Percentiles rank a stretch among this genome's conserved stretches.
Evolutionary conservation across 1,139 yeast species (phyloP).

Genomic region (Hansenula lynferdii): DNA sequence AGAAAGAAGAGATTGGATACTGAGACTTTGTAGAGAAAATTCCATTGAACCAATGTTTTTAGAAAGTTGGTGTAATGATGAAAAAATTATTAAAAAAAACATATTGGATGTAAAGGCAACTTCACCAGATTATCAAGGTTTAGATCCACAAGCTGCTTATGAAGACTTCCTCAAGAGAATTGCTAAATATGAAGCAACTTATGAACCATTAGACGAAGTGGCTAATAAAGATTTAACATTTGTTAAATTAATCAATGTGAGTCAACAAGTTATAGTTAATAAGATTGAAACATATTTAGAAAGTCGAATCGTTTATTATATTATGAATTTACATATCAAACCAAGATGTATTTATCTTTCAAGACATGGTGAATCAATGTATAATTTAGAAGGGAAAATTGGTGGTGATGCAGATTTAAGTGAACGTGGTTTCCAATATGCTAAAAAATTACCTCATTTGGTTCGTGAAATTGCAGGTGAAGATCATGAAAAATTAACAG

Average conservation of each 20-base stretch:
- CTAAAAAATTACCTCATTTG: conserved; percentile 74
- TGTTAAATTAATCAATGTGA: conserved; percentile 82
- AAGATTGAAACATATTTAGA: conserved; percentile 85
- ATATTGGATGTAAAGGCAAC: conserved; percentile 81
- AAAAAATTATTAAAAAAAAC: conserved; percentile 71
- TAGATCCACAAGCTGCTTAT: conserved; percentile 68
- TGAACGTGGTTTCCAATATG: conserved; percentile 82
- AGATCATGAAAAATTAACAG: conserved; percentile 69
- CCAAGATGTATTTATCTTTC: conserved; percentile 91
- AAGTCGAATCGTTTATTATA: conserved; percentile 89
- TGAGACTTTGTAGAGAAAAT: conserved; percentile 57
- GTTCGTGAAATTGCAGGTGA: conserved; percentile 76
- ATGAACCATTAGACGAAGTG: conserved; percentile 62
- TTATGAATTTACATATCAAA: conserved; percentile 91
- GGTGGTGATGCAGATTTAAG: conserved; percentile 94
- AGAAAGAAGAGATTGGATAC: conserved; percentile 62
- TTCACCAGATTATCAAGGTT: conserved; percentile 79
- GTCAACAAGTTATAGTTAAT: conserved; percentile 83
- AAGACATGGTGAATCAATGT: conserved; percentile 93
- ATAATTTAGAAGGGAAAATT: conserved; percentile 87
- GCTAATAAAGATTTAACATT: conserved; percentile 68
- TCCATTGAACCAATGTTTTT: conserved; percentile 85
- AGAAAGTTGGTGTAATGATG: conserved; percentile 88
- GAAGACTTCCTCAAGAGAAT: conserved; percentile 72
- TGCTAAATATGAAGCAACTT: conserved; percentile 62